These are phyloP conservation scores for Phytopythium cucurbitacearum DNA, from an alignment of 352 stramenopile genomes.

Conservation along the genomic window DNA sequence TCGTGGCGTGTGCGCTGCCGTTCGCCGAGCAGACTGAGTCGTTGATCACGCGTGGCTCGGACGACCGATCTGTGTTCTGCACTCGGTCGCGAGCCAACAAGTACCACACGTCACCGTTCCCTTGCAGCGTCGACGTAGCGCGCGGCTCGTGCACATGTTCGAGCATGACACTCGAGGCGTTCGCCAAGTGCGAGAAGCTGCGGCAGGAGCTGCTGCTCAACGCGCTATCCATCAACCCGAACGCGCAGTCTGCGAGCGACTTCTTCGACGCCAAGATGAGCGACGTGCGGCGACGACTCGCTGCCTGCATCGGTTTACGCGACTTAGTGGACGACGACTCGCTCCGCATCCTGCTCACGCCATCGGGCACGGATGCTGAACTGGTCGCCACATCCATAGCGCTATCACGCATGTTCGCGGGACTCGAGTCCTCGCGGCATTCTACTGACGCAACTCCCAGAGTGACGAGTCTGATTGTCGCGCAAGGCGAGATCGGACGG, in stretches of 20 bases:
- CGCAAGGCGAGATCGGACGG: conserved; percentile 79
- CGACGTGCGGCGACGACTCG: conserved; percentile 45
- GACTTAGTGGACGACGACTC: conserved; percentile 47
- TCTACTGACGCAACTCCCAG: conserved; percentile 26
- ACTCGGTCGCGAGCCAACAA: conserved; percentile 83
- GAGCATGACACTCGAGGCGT: conserved; percentile 62
- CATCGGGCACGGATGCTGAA: conserved; percentile 85
- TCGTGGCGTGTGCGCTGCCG: conserved; percentile 64
- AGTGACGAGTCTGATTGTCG: conserved; percentile 82
- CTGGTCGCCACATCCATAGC: conserved; percentile 71
- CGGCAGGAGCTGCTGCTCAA: conserved; percentile 75
- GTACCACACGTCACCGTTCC: conserved; percentile 83
- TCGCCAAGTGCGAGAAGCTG: conserved; percentile 58
- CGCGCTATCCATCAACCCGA: conserved; percentile 78
- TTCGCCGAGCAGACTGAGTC: conserved; percentile 85
- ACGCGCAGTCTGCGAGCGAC: conserved; percentile 56
- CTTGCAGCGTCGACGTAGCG: conserved; percentile 52
- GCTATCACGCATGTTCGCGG: conserved; percentile 55
- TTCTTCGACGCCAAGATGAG: conserved; percentile 74
- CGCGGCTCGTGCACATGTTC: conserved; percentile 86
- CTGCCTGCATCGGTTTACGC: conserved; percentile 43
- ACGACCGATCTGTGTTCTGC: conserved; percentile 80
- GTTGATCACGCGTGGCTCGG: conserved; percentile 75
- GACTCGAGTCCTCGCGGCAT: conserved; percentile 18
- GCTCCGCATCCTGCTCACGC: conserved; percentile 65